Percentiles rank a stretch among this genome's conserved stretches.
These are phyloP conservation scores for Phytophthora pluvialis DNA, from an alignment of 352 stramenopile genomes.

Conservation along the genomic window DNA sequence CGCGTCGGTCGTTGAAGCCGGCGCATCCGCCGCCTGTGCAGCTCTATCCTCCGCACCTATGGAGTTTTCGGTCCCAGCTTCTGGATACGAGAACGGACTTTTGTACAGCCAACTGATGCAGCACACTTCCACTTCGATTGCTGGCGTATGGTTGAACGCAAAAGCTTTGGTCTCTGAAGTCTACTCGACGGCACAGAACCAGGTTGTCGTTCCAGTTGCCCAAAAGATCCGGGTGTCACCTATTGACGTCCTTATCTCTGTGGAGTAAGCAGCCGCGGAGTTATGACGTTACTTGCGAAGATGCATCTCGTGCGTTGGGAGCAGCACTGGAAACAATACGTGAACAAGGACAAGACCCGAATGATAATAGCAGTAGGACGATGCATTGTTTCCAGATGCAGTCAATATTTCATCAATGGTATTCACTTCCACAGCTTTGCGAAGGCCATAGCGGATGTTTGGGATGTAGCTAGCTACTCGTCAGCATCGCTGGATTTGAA, in stretches of 20 bases:
- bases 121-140: slow-evolving; percentile 29
- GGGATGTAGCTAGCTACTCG: slow-evolving; percentile 9
- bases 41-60: slow-evolving; percentile 13
- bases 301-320: slow-evolving; percentile 16
- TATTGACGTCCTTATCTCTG: slow-evolving; percentile 31
- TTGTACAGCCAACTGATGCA: slow-evolving; percentile 44
- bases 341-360: neutral
- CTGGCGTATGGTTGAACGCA: slow-evolving; percentile 60
- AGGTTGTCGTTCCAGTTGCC: neutral
- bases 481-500: neutral
- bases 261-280: slow-evolving; percentile 31
- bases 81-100: slow-evolving; percentile 64
- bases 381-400: slow-evolving; percentile 5
- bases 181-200: slow-evolving; percentile 34
- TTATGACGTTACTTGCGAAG: neutral
- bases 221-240: slow-evolving; percentile 5
- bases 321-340: slow-evolving; percentile 7
- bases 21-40: slow-evolving; percentile 36
- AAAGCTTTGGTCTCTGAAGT: slow-evolving; percentile 45
- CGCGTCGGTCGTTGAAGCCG: slow-evolving; percentile 38
- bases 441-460: too few species aligned
- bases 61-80: slow-evolving; percentile 52
- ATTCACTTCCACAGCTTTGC: neutral
- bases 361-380: neutral
- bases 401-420: slow-evolving; percentile 22